Evolutionary conservation across 1,139 yeast species (phyloP), one percentile per base, ranked within the genome.

Genomic region (Pichia sp.): DNA sequence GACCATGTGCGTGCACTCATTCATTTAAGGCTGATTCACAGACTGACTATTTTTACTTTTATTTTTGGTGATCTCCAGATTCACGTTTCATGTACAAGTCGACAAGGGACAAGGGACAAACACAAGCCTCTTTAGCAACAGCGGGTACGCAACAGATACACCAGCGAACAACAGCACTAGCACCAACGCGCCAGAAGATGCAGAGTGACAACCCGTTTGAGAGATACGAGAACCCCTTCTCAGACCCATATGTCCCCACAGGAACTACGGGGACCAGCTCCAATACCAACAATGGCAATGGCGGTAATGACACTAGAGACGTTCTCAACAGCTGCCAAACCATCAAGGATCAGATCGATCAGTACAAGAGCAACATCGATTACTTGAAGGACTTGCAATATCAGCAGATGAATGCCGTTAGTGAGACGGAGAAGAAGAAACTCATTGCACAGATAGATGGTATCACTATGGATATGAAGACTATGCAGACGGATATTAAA

Each of bases 401-500:
- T 16, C 25, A 28, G 8, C 37, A 35, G 13, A 27, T 40, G 17
- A 33, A 23, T 22, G 27, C 44, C 1, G 36, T 39, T 11, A 34
- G 39, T 21, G 38, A 38, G 27, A 18, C 23, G 11, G 46, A 42
- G 12, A 39, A 42, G 15, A 30, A 36, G n/a, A 13, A 26, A 5
- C 25, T 25, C 3, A 26, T 42, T 10, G 11, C 32, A 14, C 22
- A 27, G 13, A 27, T 42, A 11, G 41, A 44, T 26, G 14, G 12
- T 12, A 22, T 34, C 5, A 44, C 42, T 11, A 18, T 34, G 14
- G 32, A 34, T 2, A 32, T 44, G 15, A 37, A 39, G 24, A 22
- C 39, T 2, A 29, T 36, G 23, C 49, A 44, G 25, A 13, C 23
- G 4, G 27, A 37, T 11, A 41, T 46, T 16, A 41, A 43, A 32